These are phyloP conservation scores for Plasmodium yoelii DNA, from an alignment of 169 alveolate species.

Conservation along the genomic window DNA sequence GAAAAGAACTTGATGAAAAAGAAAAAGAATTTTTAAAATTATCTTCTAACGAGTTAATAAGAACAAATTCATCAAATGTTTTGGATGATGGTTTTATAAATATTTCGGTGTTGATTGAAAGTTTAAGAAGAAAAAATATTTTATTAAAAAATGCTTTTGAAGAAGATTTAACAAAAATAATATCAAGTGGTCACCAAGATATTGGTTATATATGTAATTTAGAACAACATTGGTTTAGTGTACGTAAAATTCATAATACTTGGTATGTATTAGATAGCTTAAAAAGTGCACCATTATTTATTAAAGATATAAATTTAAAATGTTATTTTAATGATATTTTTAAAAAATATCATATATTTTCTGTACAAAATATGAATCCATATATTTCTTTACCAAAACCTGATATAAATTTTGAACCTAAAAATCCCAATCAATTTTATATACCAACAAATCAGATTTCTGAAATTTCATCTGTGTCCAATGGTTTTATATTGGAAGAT, in stretches of 20 bases:
- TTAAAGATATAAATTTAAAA: slow-evolving; percentile 72
- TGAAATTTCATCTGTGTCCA: slow-evolving; percentile 27
- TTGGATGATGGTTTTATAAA: slow-evolving; percentile 85
- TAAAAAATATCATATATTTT: slow-evolving; percentile 69
- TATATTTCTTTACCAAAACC: slow-evolving; percentile 71
- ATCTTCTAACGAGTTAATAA: slow-evolving; percentile 44
- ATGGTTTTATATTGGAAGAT: slow-evolving; percentile 56
- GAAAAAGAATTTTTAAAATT: slow-evolving; percentile 75
- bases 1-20: slow-evolving; percentile 82
- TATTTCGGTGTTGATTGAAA: slow-evolving; percentile 83
- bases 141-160: slow-evolving; percentile 44
- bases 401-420: slow-evolving; percentile 55
- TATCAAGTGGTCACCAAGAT: slow-evolving; percentile 82
- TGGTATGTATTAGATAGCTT: slow-evolving; percentile 88
- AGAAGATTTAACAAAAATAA: slow-evolving; percentile 81
- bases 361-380: slow-evolving; percentile 71
- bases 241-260: slow-evolving; percentile 84
- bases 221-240: slow-evolving; percentile 85
- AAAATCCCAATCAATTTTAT: slow-evolving; percentile 67
- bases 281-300: slow-evolving; percentile 79
- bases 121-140: slow-evolving; percentile 79
- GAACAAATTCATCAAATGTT: slow-evolving; percentile 79
- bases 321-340: slow-evolving; percentile 66
- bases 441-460: slow-evolving; percentile 47
- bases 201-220: slow-evolving; percentile 88